Evolutionary conservation across 176 grass and related monocot genomes (phyloP).

Genomic region (Panicum miliaceum): DNA sequence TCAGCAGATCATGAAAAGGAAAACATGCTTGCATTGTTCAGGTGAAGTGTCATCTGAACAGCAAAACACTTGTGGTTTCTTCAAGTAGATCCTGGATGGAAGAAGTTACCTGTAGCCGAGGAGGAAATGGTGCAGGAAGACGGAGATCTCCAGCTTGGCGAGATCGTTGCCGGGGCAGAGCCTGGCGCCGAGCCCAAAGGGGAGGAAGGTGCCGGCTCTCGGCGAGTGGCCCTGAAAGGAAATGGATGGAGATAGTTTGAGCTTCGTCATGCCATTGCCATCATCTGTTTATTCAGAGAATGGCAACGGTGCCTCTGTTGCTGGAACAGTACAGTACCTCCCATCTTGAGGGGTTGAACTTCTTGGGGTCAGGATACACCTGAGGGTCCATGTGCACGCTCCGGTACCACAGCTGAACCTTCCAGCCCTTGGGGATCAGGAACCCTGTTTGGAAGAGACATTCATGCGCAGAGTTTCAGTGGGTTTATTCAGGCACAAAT

Average conservation of each 20-base stretch:
- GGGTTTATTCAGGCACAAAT: not conserved
- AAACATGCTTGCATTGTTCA: not conserved
- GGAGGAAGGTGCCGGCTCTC: slow-evolving; percentile 78
- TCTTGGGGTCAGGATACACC: slow-evolving; percentile 72
- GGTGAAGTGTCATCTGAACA: not conserved
- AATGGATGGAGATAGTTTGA: not conserved
- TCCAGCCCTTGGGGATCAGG: slow-evolving; percentile 91
- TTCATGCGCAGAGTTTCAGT: not conserved
- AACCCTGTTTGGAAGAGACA: slow-evolving; percentile 57
- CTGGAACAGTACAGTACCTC: slow-evolving; percentile 46
- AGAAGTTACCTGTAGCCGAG: slow-evolving; percentile 74
- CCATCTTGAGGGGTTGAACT: slow-evolving; percentile 89
- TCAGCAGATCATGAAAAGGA: not conserved
- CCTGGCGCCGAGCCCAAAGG: slow-evolving; percentile 68
- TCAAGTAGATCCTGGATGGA: not conserved
- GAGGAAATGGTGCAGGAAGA: slow-evolving; percentile 96
- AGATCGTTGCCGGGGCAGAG: slow-evolving; percentile 92
- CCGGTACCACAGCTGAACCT: slow-evolving; percentile 82
- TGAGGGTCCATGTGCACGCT: slow-evolving; percentile 91
- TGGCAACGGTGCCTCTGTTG: not conserved
- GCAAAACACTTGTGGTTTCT: not conserved
- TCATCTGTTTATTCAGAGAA: not conserved
- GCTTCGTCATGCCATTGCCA: not conserved
- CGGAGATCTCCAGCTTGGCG: slow-evolving; percentile 94
- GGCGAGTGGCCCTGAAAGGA: slow-evolving; percentile 59